These are phyloP conservation scores for Komagataella phaffii DNA, from an alignment of 805 yeast species.

Conservation along the genomic window DNA sequence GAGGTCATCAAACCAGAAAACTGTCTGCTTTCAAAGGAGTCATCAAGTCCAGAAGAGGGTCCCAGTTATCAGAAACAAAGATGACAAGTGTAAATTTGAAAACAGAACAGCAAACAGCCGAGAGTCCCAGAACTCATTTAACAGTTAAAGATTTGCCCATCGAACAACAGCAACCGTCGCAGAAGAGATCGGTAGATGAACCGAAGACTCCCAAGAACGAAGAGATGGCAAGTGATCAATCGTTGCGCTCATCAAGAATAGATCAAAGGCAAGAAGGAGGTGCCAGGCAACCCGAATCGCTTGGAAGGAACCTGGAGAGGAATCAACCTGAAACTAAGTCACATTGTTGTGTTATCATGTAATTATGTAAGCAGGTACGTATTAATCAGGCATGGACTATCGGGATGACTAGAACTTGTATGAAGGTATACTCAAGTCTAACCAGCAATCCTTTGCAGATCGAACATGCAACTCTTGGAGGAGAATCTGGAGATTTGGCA, in stretches of 20 bases:
- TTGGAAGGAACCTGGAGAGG: neutral
- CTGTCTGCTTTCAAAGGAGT: neutral
- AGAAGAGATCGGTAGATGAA: neutral
- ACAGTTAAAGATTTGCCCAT: neutral
- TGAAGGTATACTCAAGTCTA: no score
- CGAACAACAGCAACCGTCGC: neutral
- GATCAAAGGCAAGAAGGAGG: neutral
- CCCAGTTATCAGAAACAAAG: neutral
- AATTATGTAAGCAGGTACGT: neutral
- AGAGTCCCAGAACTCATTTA: neutral
- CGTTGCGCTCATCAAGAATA: neutral
- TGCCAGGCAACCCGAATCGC: neutral
- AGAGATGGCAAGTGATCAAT: neutral
- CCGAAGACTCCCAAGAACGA: neutral
- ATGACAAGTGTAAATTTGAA: neutral
- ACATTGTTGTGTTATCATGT: neutral
- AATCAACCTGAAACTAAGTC: neutral
- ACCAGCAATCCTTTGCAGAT: neutral
- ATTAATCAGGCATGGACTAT: neutral
- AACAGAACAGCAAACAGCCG: neutral
- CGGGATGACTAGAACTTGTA: neutral
- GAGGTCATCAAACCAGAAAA: neutral
- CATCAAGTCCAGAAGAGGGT: neutral
- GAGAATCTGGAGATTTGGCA: neutral
- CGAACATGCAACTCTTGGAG: neutral